These are phyloP conservation scores for Diddensiella santjacobensis DNA, from an alignment of 805 yeast genomes.

Conservation along the genomic window DNA sequence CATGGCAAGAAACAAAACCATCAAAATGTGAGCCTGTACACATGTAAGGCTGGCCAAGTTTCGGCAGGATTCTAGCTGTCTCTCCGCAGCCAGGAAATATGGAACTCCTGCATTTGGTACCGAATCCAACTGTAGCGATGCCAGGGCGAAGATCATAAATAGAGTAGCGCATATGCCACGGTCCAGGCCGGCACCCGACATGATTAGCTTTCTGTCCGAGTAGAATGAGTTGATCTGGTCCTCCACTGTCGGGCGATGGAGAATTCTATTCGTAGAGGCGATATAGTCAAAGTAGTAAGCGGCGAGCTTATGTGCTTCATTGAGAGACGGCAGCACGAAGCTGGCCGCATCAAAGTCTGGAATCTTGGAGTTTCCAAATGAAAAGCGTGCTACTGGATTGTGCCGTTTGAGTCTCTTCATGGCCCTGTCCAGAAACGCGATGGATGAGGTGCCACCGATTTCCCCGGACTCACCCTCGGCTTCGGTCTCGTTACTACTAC, in stretches of 20 bases:
- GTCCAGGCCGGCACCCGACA: conserved; percentile 2
- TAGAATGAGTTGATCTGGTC: conserved; percentile 5
- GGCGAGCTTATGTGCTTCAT: conserved; percentile 5
- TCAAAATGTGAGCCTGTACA: conserved; percentile 6
- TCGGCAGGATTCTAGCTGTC: conserved; percentile 4
- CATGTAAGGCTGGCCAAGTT: conserved; percentile 1
- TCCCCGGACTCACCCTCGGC: background rate
- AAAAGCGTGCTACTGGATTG: conserved; percentile 6
- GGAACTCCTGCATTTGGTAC: conserved; percentile 1
- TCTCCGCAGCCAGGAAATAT: conserved; percentile 9
- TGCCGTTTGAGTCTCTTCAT: conserved; percentile 6
- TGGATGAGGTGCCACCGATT: conserved; percentile 6
- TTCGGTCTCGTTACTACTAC: background rate
- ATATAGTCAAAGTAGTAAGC: conserved; percentile 7
- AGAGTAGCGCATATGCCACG: conserved; percentile 8
- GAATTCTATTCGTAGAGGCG: conserved; percentile 6
- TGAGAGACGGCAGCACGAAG: conserved; percentile 8
- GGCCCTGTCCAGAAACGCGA: conserved; percentile 8
- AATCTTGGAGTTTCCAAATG: conserved; percentile 4
- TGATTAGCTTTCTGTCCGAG: background rate
- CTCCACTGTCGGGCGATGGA: conserved; percentile 9
- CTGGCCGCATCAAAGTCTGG: conserved; percentile 10
- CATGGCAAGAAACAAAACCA: conserved; percentile 3
- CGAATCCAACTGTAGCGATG: conserved; percentile 3
- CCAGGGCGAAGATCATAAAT: conserved; percentile 6